These are phyloP conservation scores for Penicillium crystallinum DNA, from an alignment of 495 filamentous ascomycete species.

Conservation along the genomic window DNA sequence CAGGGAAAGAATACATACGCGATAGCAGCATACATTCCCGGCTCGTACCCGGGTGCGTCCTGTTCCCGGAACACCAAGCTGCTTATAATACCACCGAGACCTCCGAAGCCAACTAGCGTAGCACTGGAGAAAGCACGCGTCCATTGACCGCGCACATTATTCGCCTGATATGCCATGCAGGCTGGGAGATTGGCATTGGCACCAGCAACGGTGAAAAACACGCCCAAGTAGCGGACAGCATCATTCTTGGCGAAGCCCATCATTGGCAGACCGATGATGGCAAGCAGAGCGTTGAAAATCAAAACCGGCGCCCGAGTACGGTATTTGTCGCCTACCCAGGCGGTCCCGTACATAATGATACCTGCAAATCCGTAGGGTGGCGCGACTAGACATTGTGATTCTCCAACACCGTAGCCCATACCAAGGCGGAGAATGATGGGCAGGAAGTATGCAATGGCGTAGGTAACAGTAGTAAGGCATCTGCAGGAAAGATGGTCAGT, in stretches of 20 bases:
- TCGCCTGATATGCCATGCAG: slow-evolving; percentile 58
- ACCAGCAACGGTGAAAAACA: slow-evolving; percentile 57
- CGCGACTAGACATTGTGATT: slow-evolving; percentile 57
- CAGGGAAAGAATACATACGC: slow-evolving; percentile 25
- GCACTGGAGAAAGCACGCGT: slow-evolving; percentile 57
- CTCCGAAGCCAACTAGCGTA: slow-evolving; percentile 49
- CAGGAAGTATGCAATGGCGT: slow-evolving; percentile 63
- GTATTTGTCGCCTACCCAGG: slow-evolving; percentile 53
- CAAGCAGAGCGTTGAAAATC: slow-evolving; percentile 48
- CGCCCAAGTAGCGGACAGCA: slow-evolving; percentile 56
- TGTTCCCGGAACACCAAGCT: slow-evolving; percentile 52
- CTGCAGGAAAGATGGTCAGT: slow-evolving; percentile 8
- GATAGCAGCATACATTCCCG: slow-evolving; percentile 49
- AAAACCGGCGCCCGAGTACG: slow-evolving; percentile 53
- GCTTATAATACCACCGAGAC: slow-evolving; percentile 56
- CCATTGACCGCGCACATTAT: slow-evolving; percentile 65
- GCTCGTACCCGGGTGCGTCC: slow-evolving; percentile 53
- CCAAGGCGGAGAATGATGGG: slow-evolving; percentile 55
- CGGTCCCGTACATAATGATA: slow-evolving; percentile 51
- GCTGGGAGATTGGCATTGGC: slow-evolving; percentile 58
- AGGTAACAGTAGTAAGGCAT: slow-evolving; percentile 53
- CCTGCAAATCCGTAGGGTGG: slow-evolving; percentile 58
- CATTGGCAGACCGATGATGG: slow-evolving; percentile 47
- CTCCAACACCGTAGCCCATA: slow-evolving; percentile 54
- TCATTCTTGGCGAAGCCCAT: slow-evolving; percentile 48